Evolutionary conservation across 2,329 filamentous ascomycete species (phyloP).

Genomic region (Colletotrichum tropicale): DNA sequence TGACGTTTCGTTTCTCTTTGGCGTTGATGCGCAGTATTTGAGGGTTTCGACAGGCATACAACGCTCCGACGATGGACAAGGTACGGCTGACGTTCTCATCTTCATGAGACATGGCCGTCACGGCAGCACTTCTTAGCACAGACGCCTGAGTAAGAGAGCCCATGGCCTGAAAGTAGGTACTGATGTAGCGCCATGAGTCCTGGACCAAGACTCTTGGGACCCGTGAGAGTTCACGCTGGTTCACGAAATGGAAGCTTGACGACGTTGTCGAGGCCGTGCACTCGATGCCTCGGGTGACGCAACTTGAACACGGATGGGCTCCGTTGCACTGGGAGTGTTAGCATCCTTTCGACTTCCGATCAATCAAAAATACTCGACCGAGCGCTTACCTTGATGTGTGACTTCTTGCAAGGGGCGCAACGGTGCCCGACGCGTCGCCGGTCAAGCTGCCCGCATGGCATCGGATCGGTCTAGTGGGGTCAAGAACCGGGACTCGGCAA

Average conservation of each 20-base stretch:
- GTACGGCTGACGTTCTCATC: background rate
- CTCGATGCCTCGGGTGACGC: background rate
- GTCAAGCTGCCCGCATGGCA: constrained; percentile 14
- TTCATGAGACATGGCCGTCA: background rate
- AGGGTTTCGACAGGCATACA: background rate
- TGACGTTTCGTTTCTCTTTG: background rate
- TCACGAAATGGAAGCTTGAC: background rate
- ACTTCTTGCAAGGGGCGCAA: background rate
- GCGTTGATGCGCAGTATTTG: background rate
- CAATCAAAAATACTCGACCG: too few species aligned
- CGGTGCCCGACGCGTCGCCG: background rate
- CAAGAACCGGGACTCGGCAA: background rate
- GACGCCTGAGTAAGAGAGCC: background rate
- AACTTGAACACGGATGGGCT: background rate
- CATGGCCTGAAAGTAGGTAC: background rate
- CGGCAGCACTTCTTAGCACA: background rate
- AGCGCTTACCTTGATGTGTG: background rate
- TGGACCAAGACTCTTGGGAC: background rate
- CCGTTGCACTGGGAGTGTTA: background rate
- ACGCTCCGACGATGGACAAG: background rate
- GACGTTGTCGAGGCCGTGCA: background rate
- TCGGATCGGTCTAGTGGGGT: background rate
- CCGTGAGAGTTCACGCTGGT: background rate
- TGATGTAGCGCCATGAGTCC: constrained; percentile 3
- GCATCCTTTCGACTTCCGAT: background rate